Evolutionary conservation across 768 basidiomycete species (phyloP), one percentile per base, ranked within the genome.

Genomic region (Fistulinella prunicolor): DNA sequence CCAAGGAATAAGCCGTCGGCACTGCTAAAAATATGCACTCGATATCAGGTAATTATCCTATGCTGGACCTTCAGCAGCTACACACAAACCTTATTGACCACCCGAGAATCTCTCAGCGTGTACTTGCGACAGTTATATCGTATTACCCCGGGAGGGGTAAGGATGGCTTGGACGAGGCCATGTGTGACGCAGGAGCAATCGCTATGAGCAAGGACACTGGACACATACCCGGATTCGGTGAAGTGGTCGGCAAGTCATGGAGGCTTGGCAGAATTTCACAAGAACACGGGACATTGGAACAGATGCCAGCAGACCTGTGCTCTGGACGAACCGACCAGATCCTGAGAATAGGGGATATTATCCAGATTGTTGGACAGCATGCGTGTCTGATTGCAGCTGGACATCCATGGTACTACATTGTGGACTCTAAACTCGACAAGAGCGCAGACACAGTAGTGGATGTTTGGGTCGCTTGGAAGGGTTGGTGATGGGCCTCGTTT

Each of bases 381-480:
- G 91, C 89, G 8, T 94, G 91, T 61, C 63, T 93, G 56, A 89
- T 83, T 38, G 77, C 87, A 17, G 89, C 92, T 17, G 82, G 79
- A 3, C 80, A 87, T 58, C 82, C 85, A 1, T 92, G 87, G 89
- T 89, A 84, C 63, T 92, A 92, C 60, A 71, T 93, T 17, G 81
- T 92, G 3, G 90, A 93, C 55, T 79, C 79, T 7, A 72, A 71
- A n/a, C 62, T 71, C 24, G 73, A 71, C 16, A 73, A 68, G 19
- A 77, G 76, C 14, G 69, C 66, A 30, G 73, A 76, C 32, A 63
- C 53, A 23, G 82, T 91, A 8, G 80, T 83, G 17, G 90, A 93
- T 65, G 70, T 93, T 23, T 93, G 91, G 91, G 82, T 91, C 37
- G 81, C 89, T 7, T 91, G 89, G 87, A 94, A 92, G 66, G 90